phyloP scores from a whole-genome alignment of 495 filamentous ascomycete genomes.

The Aspergillus egyptiacus region DNA sequence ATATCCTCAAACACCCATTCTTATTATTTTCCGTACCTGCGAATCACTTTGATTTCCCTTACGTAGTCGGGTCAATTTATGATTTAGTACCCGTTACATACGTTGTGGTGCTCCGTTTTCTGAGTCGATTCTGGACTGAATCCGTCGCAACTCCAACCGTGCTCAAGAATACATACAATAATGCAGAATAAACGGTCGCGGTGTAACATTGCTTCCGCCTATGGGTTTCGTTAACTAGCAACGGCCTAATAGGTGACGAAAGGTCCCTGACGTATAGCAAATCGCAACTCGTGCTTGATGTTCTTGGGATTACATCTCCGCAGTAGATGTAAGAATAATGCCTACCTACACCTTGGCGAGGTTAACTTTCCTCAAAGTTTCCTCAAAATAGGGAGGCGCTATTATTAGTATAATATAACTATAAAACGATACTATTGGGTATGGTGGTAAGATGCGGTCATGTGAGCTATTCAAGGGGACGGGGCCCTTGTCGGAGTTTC shows the following conservation, averaged over 20 bases:
- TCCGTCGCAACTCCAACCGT: not conserved
- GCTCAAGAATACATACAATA: constrained; percentile 8
- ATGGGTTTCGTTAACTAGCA: no score
- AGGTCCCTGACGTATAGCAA: not conserved
- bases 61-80: not conserved
- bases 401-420: no score
- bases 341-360: no score
- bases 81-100: no score
- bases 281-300: not conserved
- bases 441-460: constrained; percentile 5
- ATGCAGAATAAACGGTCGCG: not conserved
- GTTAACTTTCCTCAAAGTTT: no score
- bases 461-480: not conserved
- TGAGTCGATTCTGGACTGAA: not conserved
- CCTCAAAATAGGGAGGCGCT: not conserved
- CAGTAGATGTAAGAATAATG: constrained; percentile 8
- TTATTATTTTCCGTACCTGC: not conserved
- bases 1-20: not conserved
- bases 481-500: not conserved
- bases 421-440: no score
- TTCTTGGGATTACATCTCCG: constrained; percentile 5
- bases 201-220: not conserved
- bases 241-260: not conserved
- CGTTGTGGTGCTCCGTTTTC: not conserved
- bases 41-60: not conserved